Base-by-base conservation (phyloP, 1,284 basidiomycete genomes). In the Cryptococcus sp. region DNA sequence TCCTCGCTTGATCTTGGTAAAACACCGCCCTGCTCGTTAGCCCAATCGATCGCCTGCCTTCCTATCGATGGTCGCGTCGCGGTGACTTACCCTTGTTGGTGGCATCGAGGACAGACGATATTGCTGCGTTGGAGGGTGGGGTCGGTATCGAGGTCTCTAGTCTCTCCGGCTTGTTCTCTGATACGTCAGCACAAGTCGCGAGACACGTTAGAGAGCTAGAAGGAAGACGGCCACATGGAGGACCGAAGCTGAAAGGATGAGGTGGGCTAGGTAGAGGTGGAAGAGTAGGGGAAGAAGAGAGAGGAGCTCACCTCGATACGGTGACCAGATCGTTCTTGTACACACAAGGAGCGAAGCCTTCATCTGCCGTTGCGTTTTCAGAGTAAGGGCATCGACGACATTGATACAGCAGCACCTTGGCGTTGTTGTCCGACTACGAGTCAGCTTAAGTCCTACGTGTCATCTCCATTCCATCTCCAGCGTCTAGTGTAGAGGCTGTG, bases 321-420 rank as follows among this genome's bases (percentile, higher is more conserved):
- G 88, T 94, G 66, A 97, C 77, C 75, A 97, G 74, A 75, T 97
- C 94, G 57, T 98, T 95, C 64, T 84, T 78, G 71, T 94, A 98
- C 10, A 97, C 92, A 43, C 71, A 68, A 59, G 87, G 85, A 61
- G 85, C 85, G 72, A 90, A 89, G 21, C 86, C 82, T 11, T 53
- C 50, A 34, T 67, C 62, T 21, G 59, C 36, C 4, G 47, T 35
- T 14, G 85, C 85, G 59, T 85, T 82, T 72, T 95, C 89, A 55
- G 87, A 84, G 70, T 87, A 93, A 16, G 79, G 75, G 74, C 94
- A 98, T 69, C 95, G 97, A 41, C 92, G 81, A 73, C 94, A 98
- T 3, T 86, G 87, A 63, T 92, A 94, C 50, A 94, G 82, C 77
- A 98, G 85, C 45, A 87, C 82, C 48, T 87, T 82, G 43, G 90